Conservation (phyloP, 2,329 filamentous ascomycete genomes). For the Phaeophleospora eucalypticola region DNA sequence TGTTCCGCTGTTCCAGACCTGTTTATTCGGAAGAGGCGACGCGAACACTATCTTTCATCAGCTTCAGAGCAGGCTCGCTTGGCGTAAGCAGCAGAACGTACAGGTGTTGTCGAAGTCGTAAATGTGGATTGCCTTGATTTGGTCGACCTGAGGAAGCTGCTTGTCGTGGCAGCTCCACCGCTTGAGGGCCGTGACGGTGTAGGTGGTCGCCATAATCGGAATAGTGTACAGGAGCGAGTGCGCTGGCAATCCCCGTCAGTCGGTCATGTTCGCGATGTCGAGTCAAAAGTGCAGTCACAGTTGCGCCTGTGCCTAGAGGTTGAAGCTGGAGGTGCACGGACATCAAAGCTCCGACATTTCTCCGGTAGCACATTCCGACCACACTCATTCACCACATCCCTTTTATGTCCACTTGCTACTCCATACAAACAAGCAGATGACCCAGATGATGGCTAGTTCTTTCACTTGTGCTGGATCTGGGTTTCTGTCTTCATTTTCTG, state of each 20-base stretch:
- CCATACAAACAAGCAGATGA: no score
- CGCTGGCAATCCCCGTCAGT: not conserved
- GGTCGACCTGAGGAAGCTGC: slow-evolving; percentile 64
- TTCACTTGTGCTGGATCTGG: no score
- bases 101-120: slow-evolving; percentile 98
- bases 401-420: no score
- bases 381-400: no score
- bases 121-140: slow-evolving; percentile 77
- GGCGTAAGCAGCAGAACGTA: slow-evolving; percentile 42
- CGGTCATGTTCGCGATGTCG: not conserved
- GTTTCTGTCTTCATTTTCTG: no score
- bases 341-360: no score
- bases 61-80: slow-evolving; percentile 6
- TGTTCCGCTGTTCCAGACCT: slow-evolving; percentile 76
- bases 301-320: not conserved
- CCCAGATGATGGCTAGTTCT: no score
- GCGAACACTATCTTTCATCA: slow-evolving; percentile 65
- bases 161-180: slow-evolving; percentile 78
- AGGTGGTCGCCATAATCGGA: slow-evolving; percentile 9
- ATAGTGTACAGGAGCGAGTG: not conserved
- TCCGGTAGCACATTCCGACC: no score
- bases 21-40: slow-evolving; percentile 82
- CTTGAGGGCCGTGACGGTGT: slow-evolving; percentile 69
- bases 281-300: not conserved
- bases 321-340: not conserved